Conservation (phyloP, 108 stramenopile species). For the Nitzschia putrida region DNA sequence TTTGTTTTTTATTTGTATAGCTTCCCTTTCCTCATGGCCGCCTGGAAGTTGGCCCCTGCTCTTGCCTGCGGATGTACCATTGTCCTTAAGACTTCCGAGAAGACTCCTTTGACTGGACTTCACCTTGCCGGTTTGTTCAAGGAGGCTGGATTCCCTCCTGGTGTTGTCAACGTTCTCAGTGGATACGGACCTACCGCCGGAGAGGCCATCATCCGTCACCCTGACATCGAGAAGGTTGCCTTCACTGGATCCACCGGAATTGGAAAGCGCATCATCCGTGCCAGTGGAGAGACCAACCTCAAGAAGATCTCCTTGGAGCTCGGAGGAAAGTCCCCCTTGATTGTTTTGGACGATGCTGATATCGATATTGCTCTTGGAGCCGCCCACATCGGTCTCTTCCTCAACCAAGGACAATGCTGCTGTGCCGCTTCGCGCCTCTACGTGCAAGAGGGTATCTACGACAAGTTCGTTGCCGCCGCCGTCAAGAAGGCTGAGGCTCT, state of each 20-base stretch:
- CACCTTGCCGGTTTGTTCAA: constrained; percentile 33
- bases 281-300: constrained; percentile 30
- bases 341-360: constrained; percentile 90
- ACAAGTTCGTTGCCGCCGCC: constrained; percentile 62
- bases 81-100: constrained; percentile 80
- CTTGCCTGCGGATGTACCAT: constrained; percentile 74
- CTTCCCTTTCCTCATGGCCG: constrained; percentile 77
- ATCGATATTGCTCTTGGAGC: constrained; percentile 67
- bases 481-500: constrained; percentile 38
- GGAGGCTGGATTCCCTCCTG: constrained; percentile 62
- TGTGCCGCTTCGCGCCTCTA: constrained; percentile 61
- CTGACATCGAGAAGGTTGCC: constrained; percentile 48
- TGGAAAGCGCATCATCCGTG: constrained; percentile 35
- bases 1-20: not conserved
- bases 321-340: constrained; percentile 92
- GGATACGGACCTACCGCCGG: constrained; percentile 37
- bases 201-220: constrained; percentile 6
- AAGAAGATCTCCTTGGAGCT: constrained; percentile 84
- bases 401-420: constrained; percentile 81
- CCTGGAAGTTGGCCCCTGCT: constrained; percentile 85
- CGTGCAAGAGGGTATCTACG: constrained; percentile 58
- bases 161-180: constrained; percentile 67
- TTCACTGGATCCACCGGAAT: constrained; percentile 71
- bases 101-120: constrained; percentile 70
- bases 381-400: constrained; percentile 50